Base-by-base conservation (phyloP, 2,329 filamentous ascomycete genomes). In the Boeremia exigua region DNA sequence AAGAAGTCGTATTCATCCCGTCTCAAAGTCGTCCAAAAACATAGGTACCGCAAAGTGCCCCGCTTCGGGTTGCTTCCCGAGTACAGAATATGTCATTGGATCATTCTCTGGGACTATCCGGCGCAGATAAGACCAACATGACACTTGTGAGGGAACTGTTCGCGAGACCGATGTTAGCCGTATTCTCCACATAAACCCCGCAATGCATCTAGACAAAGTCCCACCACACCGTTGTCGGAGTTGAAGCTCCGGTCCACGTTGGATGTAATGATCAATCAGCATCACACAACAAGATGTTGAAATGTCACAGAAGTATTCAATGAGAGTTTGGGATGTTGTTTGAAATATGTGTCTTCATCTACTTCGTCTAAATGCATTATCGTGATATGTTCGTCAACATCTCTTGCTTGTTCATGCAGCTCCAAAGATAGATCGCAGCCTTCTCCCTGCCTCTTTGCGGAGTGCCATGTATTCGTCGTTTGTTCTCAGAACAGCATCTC, bases 401-500 rank as follows among this genome's bases (percentile, higher is more conserved):
- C 27, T 11, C 28, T 34, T 23, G 15, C 10, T 5, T 10, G 23
- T 19, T 15, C 33, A 56, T 28, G 43, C 53, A 37, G 51, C 57
- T 33, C 54, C 59, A 30, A 67, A 60, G 2, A 51, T 3, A 14
- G 53, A 56, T 19, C 49, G 48, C 30, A 69, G 23, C 25, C 71
- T 52, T 40, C 68, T 65, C 42, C 54, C 56, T 5, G 67, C 57
- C 57, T 73, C 70, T 23, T 34, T 63, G 28, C 61, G 64, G 45
- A 74, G 47, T 6, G 69, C 68, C 6, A 51, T 44, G 49, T 70
- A 70, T 55, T 73, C 70, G 51, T 72, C 69, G 36, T 62, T 66
- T 0, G 70, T 74, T 55, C 85, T 78, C 29, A 79, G 75, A 37
- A 86, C 83, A 7, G 85, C 84, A 74, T 87, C 85, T 48, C 82